Conservation (phyloP, 169 alveolate species). For the Plasmodium ovale region DNA sequence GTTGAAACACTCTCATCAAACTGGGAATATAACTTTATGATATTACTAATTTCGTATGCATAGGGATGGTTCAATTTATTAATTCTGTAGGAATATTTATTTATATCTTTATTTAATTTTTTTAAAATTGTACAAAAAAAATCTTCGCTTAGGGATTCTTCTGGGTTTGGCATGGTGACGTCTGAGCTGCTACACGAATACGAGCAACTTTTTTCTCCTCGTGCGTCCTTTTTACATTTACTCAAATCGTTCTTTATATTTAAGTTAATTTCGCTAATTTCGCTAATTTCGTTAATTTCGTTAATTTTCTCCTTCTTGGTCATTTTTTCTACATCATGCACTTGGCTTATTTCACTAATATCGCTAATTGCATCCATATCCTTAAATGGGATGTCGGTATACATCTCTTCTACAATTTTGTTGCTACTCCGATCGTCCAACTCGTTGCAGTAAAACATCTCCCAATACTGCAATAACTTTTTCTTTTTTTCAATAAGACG, state of each 20-base stretch:
- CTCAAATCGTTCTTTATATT: neutral
- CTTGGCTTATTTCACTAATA: neutral
- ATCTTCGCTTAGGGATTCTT: neutral
- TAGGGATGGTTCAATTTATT: conserved; percentile 35
- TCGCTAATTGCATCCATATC: neutral
- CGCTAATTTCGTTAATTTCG: neutral
- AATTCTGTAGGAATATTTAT: conserved; percentile 9
- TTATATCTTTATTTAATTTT: conserved; percentile 51
- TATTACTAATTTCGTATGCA: conserved; percentile 48
- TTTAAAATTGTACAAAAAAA: conserved; percentile 56
- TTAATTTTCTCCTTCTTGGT: neutral
- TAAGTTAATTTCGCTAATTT: neutral
- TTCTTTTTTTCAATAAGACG: conserved; percentile 17
- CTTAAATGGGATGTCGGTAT: neutral
- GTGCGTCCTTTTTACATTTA: neutral
- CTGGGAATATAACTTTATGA: conserved; percentile 8
- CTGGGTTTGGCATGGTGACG: neutral
- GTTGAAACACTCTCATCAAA: conserved; percentile 5
- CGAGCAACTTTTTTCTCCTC: neutral
- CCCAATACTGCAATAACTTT: neutral
- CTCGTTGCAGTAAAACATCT: neutral
- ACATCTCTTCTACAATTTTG: conserved; percentile 35
- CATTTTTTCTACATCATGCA: neutral
- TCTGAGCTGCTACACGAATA: conserved; percentile 11
- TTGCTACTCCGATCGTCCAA: neutral